Conservation (phyloP, 139 green algal species). For the Spirogloea muscicola region DNA sequence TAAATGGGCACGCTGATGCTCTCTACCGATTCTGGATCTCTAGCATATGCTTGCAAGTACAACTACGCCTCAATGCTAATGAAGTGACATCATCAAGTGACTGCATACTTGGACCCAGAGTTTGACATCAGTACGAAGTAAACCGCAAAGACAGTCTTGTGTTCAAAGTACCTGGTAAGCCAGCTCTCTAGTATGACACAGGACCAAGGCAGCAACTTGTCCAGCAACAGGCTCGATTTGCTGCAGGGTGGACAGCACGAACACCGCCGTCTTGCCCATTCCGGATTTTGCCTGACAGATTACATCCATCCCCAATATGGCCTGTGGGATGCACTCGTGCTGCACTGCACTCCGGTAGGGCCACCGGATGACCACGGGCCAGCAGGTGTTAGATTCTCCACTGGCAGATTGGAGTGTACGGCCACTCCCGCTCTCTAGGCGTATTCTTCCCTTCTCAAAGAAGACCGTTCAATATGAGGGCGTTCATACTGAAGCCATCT, state of each 20-base stretch:
- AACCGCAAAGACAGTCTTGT: background rate
- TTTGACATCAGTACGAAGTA: background rate
- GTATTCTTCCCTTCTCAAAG: too few relatives aligned
- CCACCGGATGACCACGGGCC: background rate
- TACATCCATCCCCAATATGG: slow-evolving; percentile 95
- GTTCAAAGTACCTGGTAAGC: slow-evolving; percentile 74
- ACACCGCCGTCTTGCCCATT: slow-evolving; percentile 99
- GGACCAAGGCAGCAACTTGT: slow-evolving; percentile 77
- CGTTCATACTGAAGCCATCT: too few relatives aligned
- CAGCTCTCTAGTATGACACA: slow-evolving; percentile 98
- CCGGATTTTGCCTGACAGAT: slow-evolving; percentile 99
- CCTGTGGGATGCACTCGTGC: slow-evolving; percentile 98
- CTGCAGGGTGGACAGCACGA: slow-evolving; percentile 95
- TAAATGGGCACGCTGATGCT: too few relatives aligned
- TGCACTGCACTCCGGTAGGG: slow-evolving; percentile 94
- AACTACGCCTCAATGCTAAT: too few relatives aligned
- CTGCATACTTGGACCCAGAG: background rate
- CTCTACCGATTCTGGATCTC: too few relatives aligned
- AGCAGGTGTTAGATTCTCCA: too few relatives aligned
- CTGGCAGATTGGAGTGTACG: too few relatives aligned
- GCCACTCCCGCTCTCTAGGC: too few relatives aligned
- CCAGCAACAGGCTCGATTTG: slow-evolving; percentile 75
- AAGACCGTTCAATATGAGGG: too few relatives aligned
- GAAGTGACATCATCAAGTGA: slow-evolving; percentile 40
- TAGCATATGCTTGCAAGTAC: too few relatives aligned